Conservation (phyloP, 2,329 filamentous ascomycete species). For the Juglanconis sp. region DNA sequence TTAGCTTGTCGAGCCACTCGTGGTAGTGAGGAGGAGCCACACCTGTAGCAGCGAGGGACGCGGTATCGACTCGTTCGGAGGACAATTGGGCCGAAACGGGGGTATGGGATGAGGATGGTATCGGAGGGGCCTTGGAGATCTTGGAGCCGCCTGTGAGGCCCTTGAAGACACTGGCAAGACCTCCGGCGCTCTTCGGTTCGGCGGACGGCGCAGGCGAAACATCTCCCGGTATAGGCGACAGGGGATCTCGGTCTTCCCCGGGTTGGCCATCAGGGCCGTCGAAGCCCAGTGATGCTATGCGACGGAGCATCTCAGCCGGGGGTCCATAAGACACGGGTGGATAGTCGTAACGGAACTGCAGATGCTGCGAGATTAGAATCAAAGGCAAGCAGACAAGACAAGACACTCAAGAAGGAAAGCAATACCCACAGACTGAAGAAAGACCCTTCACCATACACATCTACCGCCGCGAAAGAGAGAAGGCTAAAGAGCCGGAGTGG, state of each 20-base stretch:
- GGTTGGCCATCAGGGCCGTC: conserved; percentile 37
- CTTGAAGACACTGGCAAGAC: conserved; percentile 62
- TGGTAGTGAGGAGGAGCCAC: conserved; percentile 51
- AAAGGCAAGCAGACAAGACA: not conserved
- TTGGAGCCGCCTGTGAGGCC: conserved; percentile 53
- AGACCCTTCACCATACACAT: not conserved
- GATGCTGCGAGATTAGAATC: conserved; percentile 4
- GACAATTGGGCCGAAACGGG: conserved; percentile 33
- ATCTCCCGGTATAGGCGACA: conserved; percentile 60
- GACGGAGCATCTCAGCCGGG: conserved; percentile 39
- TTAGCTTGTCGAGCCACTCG: conserved; percentile 53
- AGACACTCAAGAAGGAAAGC: not conserved
- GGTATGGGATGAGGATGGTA: conserved; percentile 35
- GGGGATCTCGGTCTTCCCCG: conserved; percentile 38
- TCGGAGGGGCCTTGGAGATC: conserved; percentile 48
- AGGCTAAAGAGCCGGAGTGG: conserved; percentile 13
- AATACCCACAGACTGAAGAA: not conserved
- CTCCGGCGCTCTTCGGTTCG: conserved; percentile 53
- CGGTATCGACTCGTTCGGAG: conserved; percentile 45
- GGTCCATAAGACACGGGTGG: conserved; percentile 16
- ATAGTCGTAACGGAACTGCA: conserved; percentile 3
- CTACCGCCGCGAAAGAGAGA: not conserved
- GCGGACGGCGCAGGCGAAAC: conserved; percentile 43
- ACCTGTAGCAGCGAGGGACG: conserved; percentile 33
- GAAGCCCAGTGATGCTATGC: conserved; percentile 42